These are phyloP conservation scores for Silybum marianum DNA, from an alignment of 129 eudicot genomes.

Conservation along the genomic window DNA sequence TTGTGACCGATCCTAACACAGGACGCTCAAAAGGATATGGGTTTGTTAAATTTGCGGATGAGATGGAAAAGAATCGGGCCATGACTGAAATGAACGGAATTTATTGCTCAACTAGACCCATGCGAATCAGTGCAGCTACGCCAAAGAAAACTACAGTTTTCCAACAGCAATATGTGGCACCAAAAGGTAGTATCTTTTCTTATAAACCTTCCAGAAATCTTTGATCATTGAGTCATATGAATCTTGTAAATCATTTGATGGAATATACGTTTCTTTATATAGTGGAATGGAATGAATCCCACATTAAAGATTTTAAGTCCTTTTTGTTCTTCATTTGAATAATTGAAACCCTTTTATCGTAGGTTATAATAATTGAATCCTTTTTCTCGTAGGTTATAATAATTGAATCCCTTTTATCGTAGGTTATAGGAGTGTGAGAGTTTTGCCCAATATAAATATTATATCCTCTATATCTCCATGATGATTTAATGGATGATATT, in stretches of 20 bases:
- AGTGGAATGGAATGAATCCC: background rate
- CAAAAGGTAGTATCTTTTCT: conserved; percentile 51
- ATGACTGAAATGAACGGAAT: conserved; percentile 96
- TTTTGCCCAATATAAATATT: background rate
- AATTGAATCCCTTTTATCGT: background rate
- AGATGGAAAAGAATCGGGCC: conserved; percentile 86
- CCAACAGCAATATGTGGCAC: conserved; percentile 69
- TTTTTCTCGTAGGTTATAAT: background rate
- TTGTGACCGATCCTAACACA: conserved; percentile 86
- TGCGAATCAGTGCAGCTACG: conserved; percentile 98
- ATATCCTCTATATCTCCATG: background rate
- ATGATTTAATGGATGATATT: conserved; percentile 11
- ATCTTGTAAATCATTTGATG: background rate
- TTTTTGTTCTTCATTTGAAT: background rate
- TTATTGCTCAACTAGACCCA: conserved; percentile 93
- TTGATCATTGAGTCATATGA: background rate
- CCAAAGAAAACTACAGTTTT: conserved; percentile 80
- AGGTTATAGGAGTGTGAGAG: background rate
- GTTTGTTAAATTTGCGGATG: conserved; percentile 96
- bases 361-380: background rate
- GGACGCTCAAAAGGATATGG: conserved; percentile 99
- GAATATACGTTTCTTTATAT: background rate
- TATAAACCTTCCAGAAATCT: background rate
- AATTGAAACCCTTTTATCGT: background rate
- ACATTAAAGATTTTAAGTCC: background rate